A percentile compares a stretch with the other conserved stretches of the same genome.
Conservation (phyloP, 2,329 filamentous ascomycete genomes). For the Colletotrichum horii region DNA sequence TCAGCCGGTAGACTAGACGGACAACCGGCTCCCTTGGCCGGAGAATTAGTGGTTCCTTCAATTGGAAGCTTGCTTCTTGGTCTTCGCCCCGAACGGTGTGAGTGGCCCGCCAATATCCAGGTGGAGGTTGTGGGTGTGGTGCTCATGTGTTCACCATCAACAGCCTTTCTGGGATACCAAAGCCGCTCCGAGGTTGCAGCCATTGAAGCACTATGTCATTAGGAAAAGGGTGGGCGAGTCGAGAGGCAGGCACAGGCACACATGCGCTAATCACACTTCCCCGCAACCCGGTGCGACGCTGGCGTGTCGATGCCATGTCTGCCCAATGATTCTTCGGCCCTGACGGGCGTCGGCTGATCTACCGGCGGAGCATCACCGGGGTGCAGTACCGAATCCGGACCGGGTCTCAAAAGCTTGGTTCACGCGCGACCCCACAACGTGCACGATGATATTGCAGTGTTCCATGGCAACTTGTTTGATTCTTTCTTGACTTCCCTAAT, state of each 20-base stretch:
- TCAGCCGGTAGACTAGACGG: background rate
- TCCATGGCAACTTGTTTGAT: background rate
- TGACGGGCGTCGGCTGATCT: slow-evolving; percentile 19
- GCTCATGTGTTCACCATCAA: background rate
- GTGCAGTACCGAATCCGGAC: background rate
- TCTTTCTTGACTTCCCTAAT: background rate
- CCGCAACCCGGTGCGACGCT: background rate
- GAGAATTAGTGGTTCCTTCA: slow-evolving; percentile 8
- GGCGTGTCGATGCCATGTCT: background rate
- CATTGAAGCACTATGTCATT: background rate
- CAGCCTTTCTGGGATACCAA: background rate
- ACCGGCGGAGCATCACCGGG: background rate
- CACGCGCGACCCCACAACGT: background rate
- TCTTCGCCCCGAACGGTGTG: background rate
- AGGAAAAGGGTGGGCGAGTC: background rate
- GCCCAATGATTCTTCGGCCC: background rate
- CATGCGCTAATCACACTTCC: background rate
- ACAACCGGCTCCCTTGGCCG: background rate
- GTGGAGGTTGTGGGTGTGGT: background rate
- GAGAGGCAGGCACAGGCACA: background rate
- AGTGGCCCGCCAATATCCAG: background rate
- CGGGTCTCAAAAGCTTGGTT: background rate
- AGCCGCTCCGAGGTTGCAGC: background rate
- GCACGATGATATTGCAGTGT: background rate
- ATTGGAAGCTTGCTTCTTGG: background rate